Evolutionary conservation across 805 yeast species (phyloP).

Genomic region (Kurtzmaniella cleridarum): DNA sequence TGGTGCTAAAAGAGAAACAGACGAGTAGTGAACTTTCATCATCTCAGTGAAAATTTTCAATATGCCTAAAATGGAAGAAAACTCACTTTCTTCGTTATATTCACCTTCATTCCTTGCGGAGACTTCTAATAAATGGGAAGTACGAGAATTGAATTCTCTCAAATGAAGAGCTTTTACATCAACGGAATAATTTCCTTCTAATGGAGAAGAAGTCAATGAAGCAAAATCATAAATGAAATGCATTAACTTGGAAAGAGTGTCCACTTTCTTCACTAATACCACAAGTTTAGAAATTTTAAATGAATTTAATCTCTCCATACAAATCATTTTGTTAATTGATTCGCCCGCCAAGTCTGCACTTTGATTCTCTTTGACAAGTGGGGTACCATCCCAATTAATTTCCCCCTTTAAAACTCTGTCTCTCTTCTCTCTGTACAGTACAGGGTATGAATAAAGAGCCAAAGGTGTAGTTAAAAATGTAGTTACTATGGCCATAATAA

Average conservation of each 20-base stretch:
- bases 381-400: conserved; percentile 22
- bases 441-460: conserved; percentile 58
- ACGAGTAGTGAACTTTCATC: conserved; percentile 20
- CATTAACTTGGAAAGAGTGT: conserved; percentile 29
- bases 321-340: not conserved
- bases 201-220: conserved; percentile 11
- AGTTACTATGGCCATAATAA: conserved; percentile 74
- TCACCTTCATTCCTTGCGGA: conserved; percentile 30
- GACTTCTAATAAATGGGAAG: conserved; percentile 65
- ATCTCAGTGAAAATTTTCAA: conserved; percentile 29
- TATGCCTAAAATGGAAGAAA: conserved; percentile 29
- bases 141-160: conserved; percentile 58
- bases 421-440: conserved; percentile 49
- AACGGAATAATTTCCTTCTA: conserved; percentile 11
- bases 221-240: conserved; percentile 24
- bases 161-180: conserved; percentile 49
- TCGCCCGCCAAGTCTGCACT: conserved; percentile 4
- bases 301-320: conserved; percentile 12
- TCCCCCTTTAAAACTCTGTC: conserved; percentile 24
- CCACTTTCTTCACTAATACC: conserved; percentile 24
- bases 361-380: conserved; percentile 3
- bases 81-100: conserved; percentile 21
- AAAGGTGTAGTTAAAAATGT: conserved; percentile 80
- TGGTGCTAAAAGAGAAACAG: conserved; percentile 28
- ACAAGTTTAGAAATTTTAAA: conserved; percentile 20